A percentile compares a stretch with the other conserved stretches of the same genome.
Conservation (phyloP, 1,139 yeast species). For the Fermentozyma sake region DNA sequence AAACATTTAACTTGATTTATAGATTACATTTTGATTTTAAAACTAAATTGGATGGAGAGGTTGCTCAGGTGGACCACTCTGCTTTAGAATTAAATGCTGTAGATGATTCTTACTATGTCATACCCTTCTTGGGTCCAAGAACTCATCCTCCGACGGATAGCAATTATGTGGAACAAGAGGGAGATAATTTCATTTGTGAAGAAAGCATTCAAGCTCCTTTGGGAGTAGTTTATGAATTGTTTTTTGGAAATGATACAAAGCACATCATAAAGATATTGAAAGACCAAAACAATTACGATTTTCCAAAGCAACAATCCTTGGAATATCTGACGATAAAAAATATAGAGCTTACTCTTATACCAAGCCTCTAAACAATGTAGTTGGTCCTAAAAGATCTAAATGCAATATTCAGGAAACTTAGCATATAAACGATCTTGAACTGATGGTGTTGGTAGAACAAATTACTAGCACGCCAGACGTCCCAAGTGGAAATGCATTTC, state of each 20-base stretch:
- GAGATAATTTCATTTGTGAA: conserved; percentile 31
- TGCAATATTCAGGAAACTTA: conserved; percentile 1
- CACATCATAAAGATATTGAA: conserved; percentile 24
- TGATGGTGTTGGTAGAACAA: conserved; percentile 1
- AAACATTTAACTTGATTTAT: conserved; percentile 64
- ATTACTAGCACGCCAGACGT: conserved; percentile 2
- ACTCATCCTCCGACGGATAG: conserved; percentile 28
- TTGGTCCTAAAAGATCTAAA: conserved; percentile 1
- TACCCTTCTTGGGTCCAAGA: conserved; percentile 1
- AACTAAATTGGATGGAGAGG: too few relatives aligned
- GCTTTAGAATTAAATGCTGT: background rate
- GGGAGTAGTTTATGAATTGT: conserved; percentile 43
- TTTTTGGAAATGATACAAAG: conserved; percentile 40
- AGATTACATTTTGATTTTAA: conserved; percentile 44
- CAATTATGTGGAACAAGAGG: conserved; percentile 6
- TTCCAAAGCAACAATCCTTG: background rate
- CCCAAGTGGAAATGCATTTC: conserved; percentile 1
- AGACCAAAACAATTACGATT: conserved; percentile 2
- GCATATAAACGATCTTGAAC: background rate
- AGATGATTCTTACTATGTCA: conserved; percentile 1
- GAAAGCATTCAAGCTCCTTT: conserved; percentile 41
- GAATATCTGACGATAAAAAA: too few relatives aligned
- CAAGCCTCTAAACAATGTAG: conserved; percentile 1
- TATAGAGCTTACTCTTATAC: conserved; percentile 2
- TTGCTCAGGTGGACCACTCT: conserved; percentile 4